phyloP scores from a whole-genome alignment of 179 eudicot genomes.

The Vitellaria paradoxa region DNA sequence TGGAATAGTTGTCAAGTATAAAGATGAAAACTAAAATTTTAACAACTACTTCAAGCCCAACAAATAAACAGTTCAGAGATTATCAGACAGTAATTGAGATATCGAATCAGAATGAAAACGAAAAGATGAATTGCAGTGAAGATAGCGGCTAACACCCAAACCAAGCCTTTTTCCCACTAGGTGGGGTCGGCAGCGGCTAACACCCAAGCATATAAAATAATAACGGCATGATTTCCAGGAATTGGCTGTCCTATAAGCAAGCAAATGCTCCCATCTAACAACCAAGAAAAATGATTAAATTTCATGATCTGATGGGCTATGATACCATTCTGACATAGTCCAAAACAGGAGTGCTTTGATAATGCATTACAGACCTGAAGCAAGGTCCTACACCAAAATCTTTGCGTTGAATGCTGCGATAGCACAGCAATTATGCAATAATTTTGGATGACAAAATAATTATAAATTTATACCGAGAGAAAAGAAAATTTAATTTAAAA shows the following conservation, averaged over 20 bases:
- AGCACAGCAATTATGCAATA: too few species aligned
- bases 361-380: not conserved
- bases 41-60: not conserved
- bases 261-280: not conserved
- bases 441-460: not conserved
- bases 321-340: not conserved
- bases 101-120: not conserved
- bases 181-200: too few species aligned
- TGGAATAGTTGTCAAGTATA: constrained; percentile 7
- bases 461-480: not conserved
- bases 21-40: not conserved
- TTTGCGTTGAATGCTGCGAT: not conserved
- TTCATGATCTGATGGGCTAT: not conserved
- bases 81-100: constrained; percentile 6
- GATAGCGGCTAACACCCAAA: not conserved
- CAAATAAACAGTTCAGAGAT: not conserved
- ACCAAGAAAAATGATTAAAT: not conserved
- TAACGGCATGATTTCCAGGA: not conserved
- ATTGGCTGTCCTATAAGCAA: not conserved
- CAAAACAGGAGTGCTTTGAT: not conserved
- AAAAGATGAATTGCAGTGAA: not conserved
- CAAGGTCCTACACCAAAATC: not conserved
- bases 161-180: too few species aligned
- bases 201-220: too few species aligned
- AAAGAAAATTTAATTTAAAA: not conserved